Percentiles rank a stretch among this genome's conserved stretches.
Evolutionary conservation across 441 rosid genomes (phyloP).

Genomic region (Euphorbia celastroides): DNA sequence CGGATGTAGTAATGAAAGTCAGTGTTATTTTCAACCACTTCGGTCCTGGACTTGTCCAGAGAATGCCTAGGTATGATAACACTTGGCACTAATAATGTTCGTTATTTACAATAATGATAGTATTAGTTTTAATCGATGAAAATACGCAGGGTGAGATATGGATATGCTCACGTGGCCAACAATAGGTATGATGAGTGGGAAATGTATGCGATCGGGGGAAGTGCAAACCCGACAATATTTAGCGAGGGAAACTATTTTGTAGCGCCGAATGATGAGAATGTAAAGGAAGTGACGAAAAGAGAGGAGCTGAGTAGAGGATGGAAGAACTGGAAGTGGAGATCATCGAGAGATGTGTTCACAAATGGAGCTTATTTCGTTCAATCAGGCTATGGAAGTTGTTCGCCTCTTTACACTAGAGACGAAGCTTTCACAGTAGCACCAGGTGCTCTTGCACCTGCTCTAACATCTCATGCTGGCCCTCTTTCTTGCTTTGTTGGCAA

Average conservation of each 20-base stretch:
- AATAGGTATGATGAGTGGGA: constrained; percentile 91
- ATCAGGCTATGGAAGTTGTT: constrained; percentile 67
- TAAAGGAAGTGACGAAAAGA: constrained; percentile 54
- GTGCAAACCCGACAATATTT: constrained; percentile 81
- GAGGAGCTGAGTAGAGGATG: constrained; percentile 41
- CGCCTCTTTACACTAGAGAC: constrained; percentile 55
- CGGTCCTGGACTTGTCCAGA: constrained; percentile 59
- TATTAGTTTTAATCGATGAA: too few species aligned
- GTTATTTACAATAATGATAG: neutral
- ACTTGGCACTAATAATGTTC: too few species aligned
- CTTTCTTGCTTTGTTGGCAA: constrained; percentile 39
- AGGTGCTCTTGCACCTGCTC: constrained; percentile 50
- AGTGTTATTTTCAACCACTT: constrained; percentile 67
- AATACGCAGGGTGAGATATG: constrained; percentile 86
- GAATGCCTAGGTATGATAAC: constrained; percentile 72
- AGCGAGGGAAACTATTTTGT: constrained; percentile 82
- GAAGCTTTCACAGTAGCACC: constrained; percentile 72
- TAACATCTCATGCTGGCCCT: constrained; percentile 67
- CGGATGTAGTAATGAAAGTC: constrained; percentile 60
- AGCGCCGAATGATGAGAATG: constrained; percentile 32
- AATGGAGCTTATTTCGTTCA: constrained; percentile 83
- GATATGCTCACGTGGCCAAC: constrained; percentile 86
- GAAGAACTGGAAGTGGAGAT: constrained; percentile 89
- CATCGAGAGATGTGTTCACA: constrained; percentile 61
- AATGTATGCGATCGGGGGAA: constrained; percentile 95